Evolutionary conservation across 1,284 basidiomycete species (phyloP).

Genomic region (Austroboletus niveus): DNA sequence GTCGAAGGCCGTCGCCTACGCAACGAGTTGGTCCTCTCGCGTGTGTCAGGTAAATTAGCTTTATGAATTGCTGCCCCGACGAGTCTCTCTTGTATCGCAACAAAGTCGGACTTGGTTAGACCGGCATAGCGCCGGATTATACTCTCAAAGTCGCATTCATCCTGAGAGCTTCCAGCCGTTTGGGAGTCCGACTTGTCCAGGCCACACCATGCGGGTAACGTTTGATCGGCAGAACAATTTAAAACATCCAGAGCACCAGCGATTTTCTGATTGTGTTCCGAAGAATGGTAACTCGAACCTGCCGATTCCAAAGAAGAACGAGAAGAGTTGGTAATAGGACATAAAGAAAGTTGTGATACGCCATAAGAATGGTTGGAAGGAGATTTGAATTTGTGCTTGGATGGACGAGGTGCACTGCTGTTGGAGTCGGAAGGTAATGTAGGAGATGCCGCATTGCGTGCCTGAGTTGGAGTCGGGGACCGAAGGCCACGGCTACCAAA

Average conservation of each 20-base stretch:
- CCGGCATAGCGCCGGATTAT: constrained; percentile 62
- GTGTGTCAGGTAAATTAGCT: constrained; percentile 51
- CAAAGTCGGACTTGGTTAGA: constrained; percentile 65
- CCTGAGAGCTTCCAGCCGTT: constrained; percentile 47
- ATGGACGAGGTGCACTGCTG: constrained; percentile 44
- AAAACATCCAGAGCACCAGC: constrained; percentile 54
- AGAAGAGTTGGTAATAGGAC: constrained; percentile 69
- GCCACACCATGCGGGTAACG: constrained; percentile 61
- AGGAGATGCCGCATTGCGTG: constrained; percentile 53
- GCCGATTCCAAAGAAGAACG: constrained; percentile 73
- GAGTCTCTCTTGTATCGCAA: constrained; percentile 69
- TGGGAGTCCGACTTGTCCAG: constrained; percentile 49
- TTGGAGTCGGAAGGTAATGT: constrained; percentile 39
- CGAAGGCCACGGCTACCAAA: constrained; percentile 43
- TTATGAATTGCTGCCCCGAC: constrained; percentile 58
- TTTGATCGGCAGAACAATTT: constrained; percentile 42
- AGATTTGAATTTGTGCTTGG: constrained; percentile 49
- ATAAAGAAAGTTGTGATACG: constrained; percentile 57
- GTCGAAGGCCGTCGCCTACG: constrained; percentile 72
- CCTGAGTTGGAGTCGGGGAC: constrained; percentile 65
- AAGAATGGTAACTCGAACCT: constrained; percentile 82
- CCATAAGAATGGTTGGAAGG: constrained; percentile 52
- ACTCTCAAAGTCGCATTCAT: constrained; percentile 64
- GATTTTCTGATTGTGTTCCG: constrained; percentile 57
- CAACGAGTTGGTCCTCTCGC: constrained; percentile 57